Conservation (phyloP, 805 yeast genomes). For the Debaryomyces hansenii region DNA sequence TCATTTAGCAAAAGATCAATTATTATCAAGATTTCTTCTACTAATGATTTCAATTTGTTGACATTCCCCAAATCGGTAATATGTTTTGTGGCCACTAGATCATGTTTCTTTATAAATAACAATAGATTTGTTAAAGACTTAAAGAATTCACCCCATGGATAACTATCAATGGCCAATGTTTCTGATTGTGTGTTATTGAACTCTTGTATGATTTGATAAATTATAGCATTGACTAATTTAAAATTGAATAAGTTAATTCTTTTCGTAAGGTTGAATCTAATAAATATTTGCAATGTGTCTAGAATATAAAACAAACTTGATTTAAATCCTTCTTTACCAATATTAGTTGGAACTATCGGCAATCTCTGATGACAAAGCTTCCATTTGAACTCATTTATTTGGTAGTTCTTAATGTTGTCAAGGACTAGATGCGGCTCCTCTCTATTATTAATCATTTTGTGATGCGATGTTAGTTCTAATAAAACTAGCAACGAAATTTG, state of each 20-base stretch:
- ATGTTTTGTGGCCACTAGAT: constrained; percentile 15
- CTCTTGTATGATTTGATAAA: constrained; percentile 22
- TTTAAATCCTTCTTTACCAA: constrained; percentile 22
- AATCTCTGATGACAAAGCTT: constrained; percentile 41
- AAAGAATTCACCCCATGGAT: constrained; percentile 37
- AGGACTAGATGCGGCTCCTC: background rate
- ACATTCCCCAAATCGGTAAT: constrained; percentile 9
- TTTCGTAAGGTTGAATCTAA: constrained; percentile 40
- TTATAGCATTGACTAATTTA: constrained; percentile 24
- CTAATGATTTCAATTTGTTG: constrained; percentile 14
- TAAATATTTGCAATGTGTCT: constrained; percentile 27
- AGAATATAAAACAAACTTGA: constrained; percentile 32
- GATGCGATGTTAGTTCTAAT: constrained; percentile 20
- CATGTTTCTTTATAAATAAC: constrained; percentile 25
- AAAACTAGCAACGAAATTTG: constrained; percentile 27
- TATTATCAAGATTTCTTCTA: constrained; percentile 25
- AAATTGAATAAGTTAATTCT: constrained; percentile 32
- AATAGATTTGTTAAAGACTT: constrained; percentile 28
- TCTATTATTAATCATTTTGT: background rate
- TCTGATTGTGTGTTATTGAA: constrained; percentile 14
- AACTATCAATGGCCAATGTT: constrained; percentile 17
- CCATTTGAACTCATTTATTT: constrained; percentile 40
- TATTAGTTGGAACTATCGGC: constrained; percentile 32
- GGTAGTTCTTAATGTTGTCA: constrained; percentile 11
- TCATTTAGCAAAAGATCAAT: constrained; percentile 15